phyloP scores from a whole-genome alignment of 1,284 basidiomycete genomes.

The Moesziomyces globuligerus region DNA sequence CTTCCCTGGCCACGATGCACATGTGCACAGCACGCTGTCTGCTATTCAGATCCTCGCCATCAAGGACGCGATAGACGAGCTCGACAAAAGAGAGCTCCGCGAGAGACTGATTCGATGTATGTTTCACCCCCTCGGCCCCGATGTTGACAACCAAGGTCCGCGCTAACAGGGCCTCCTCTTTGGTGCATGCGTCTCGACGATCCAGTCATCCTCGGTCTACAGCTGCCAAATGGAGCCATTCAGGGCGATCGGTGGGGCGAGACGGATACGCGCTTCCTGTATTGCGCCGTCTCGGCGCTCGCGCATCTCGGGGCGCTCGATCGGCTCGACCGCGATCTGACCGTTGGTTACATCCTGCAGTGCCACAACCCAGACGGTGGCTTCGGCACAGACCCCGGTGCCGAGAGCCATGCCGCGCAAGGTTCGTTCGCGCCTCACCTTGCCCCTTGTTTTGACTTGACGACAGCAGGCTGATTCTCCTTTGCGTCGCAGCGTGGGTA shows the following conservation, averaged over 20 bases:
- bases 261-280: constrained; percentile 89
- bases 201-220: constrained; percentile 78
- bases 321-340: constrained; percentile 70
- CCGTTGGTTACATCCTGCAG: constrained; percentile 77
- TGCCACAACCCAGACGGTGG: constrained; percentile 96
- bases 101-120: constrained; percentile 79
- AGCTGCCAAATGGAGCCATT: constrained; percentile 78
- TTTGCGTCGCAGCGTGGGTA: constrained; percentile 77
- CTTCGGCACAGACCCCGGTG: constrained; percentile 83
- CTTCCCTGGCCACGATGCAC: constrained; percentile 91
- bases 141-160: too few species aligned
- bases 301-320: constrained; percentile 77
- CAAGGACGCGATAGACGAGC: constrained; percentile 79
- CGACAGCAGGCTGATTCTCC: neutral
- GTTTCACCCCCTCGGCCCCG: neutral
- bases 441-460: neutral
- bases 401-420: constrained; percentile 91
- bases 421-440: constrained; percentile 71
- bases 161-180: too few species aligned
- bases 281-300: constrained; percentile 83
- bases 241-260: constrained; percentile 91
- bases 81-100: constrained; percentile 66
- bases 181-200: too few species aligned
- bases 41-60: constrained; percentile 91
- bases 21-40: constrained; percentile 85